Evolutionary conservation across 73 alveolate genomes (phyloP), one percentile per base, ranked within the genome.

Genomic region (Stentor coeruleus): DNA sequence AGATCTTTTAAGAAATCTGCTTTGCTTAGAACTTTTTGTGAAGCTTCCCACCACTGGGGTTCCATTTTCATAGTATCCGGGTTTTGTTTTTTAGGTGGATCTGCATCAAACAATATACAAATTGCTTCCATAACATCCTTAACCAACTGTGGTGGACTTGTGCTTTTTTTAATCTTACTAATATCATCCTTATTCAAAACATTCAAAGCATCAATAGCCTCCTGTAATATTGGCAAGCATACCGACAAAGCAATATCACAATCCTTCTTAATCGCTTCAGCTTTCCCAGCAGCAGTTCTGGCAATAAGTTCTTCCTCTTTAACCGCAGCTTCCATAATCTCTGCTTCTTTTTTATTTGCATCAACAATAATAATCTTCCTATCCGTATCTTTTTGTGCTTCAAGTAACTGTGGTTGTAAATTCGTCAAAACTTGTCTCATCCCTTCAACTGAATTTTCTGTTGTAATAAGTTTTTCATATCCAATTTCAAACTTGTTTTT

Each of bases 391-490:
- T 60, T n/a, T 28, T n/a, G 11, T 14, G 80, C 41, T 11, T 11
- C 20, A 73, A 92, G 92, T 72, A 98, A 95, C 85, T 94, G 84
- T 35, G 99, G 99, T 77, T 96, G 93, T 77, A 96, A 85, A 58
- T 97, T 96, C 81, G 94, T 97, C 60, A 98, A 92, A 85, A 97
- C 99, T 83, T 85, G 87, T 93, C 97, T 95, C 98, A 98, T 97
- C 82, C 90, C 96, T 14, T 94, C 95, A 39, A 98, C 99, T 74
- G 94, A 87, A 35, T 85, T 86, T 85, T 98, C 99, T 33, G 99
- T 98, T 39, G 91, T 85, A 74, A 93, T 91, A 77, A 98, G 91
- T 57, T 98, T 95, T 73, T 95, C 94, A 39, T 94, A 91, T 74
- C 99, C 99, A 73, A 89, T 88, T 59, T 88, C 95, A 72, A 89